phyloP scores from a whole-genome alignment of 75 land plant genomes.

The Picea sitchensis region DNA sequence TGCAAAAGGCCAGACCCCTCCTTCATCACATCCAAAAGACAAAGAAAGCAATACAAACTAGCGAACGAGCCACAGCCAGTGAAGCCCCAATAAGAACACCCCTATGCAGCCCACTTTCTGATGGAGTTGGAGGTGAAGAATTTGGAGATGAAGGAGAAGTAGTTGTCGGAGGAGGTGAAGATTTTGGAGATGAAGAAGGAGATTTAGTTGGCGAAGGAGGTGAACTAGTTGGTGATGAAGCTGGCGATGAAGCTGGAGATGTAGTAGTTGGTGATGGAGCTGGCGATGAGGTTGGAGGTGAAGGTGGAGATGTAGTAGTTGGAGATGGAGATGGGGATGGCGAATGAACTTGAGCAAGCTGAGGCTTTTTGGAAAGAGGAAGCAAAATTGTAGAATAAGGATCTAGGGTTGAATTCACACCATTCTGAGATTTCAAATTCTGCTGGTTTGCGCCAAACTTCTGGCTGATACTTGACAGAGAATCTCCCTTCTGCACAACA shows the following conservation, averaged over 20 bases:
- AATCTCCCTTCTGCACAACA: constrained; percentile 14
- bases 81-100: background rate
- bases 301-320: constrained; percentile 5
- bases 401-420: constrained; percentile 3
- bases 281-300: constrained; percentile 21
- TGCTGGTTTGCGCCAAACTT: constrained; percentile 16
- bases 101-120: background rate
- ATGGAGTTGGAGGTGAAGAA: background rate
- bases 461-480: constrained; percentile 11
- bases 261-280: constrained; percentile 11
- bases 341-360: constrained; percentile 13
- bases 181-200: background rate
- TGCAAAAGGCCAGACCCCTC: constrained; percentile 40
- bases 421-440: constrained; percentile 16
- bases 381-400: constrained; percentile 19
- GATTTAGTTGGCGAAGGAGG: background rate
- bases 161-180: background rate
- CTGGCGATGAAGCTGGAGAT: constrained; percentile 17
- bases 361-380: constrained; percentile 26
- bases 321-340: constrained; percentile 2
- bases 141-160: no score
- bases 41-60: background rate
- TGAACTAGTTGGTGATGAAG: constrained; percentile 12
- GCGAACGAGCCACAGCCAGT: background rate
- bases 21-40: background rate